Conservation (phyloP, 2,329 filamentous ascomycete genomes). For the Cadophora gregata region DNA sequence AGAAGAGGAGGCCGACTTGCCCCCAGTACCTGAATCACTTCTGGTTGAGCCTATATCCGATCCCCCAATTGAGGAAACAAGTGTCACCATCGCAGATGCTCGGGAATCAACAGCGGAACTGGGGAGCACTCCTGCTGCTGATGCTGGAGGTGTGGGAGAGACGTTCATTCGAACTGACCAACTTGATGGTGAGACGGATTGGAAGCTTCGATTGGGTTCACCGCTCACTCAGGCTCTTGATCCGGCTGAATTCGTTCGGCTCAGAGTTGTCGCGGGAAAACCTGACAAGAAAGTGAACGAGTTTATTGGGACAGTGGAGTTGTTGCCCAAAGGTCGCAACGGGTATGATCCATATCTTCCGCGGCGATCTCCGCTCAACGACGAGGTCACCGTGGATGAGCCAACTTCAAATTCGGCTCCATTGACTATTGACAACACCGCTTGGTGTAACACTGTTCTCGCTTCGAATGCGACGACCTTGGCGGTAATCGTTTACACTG, state of each 20-base stretch:
- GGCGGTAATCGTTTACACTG: constrained; percentile 92
- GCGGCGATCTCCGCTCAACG: constrained; percentile 33
- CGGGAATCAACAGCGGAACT: constrained; percentile 37
- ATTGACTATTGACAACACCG: constrained; percentile 93
- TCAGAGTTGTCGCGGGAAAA: constrained; percentile 81
- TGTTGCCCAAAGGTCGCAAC: constrained; percentile 62
- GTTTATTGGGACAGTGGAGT: constrained; percentile 86
- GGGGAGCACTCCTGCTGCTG: constrained; percentile 40
- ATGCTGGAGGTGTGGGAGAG: constrained; percentile 63
- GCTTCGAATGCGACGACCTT: constrained; percentile 90
- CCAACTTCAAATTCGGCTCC: constrained; percentile 62
- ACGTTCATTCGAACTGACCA: constrained; percentile 98
- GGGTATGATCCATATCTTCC: constrained; percentile 54
- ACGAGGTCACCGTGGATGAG: constrained; percentile 43
- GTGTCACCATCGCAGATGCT: constrained; percentile 32
- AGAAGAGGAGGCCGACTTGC: constrained; percentile 23
- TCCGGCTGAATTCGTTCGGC: constrained; percentile 71
- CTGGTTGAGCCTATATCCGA: constrained; percentile 43
- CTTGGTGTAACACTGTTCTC: constrained; percentile 97
- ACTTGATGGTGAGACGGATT: constrained; percentile 96
- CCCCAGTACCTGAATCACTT: constrained; percentile 32
- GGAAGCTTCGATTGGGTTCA: constrained; percentile 92
- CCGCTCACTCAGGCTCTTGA: constrained; percentile 82
- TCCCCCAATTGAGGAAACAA: constrained; percentile 37
- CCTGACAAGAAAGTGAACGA: constrained; percentile 95